Evolutionary conservation across 208 protist species (phyloP).

Genomic region (Baffinella frigidus): DNA sequence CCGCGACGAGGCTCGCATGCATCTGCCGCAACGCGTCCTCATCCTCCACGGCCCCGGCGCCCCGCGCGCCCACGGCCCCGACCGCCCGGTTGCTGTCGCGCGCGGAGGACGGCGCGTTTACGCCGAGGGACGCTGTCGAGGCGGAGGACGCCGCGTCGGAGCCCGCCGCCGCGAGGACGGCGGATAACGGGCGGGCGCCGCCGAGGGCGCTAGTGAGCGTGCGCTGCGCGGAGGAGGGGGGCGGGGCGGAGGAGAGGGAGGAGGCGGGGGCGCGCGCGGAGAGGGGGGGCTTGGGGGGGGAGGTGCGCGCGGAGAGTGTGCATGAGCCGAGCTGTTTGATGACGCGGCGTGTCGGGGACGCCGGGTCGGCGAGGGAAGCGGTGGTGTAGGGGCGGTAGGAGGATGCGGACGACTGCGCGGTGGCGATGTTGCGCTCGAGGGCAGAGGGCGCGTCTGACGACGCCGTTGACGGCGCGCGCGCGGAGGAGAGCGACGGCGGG

Average conservation of each 20-base stretch:
- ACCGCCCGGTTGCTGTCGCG: no score
- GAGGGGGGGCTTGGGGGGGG: no score
- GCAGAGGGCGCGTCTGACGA: neutral
- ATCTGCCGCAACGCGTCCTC: conserved; percentile 38
- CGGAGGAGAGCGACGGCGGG: neutral
- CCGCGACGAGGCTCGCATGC: neutral
- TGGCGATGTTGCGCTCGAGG: neutral
- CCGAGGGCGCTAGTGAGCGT: no score
- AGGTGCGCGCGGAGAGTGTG: no score
- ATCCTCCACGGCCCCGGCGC: neutral
- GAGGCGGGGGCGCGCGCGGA: no score
- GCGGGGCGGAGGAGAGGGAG: neutral
- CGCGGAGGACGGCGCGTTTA: conserved; percentile 11
- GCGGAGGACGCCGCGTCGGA: conserved; percentile 25
- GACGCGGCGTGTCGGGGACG: no score
- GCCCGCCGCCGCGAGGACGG: neutral
- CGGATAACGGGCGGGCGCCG: no score
- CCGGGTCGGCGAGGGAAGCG: no score
- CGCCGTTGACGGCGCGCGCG: neutral
- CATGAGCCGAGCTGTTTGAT: no score
- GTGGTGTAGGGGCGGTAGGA: no score
- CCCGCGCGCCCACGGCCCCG: neutral
- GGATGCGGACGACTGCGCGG: neutral
- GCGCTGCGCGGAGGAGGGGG: neutral
- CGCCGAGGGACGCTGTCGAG: neutral